Evolutionary conservation across 352 stramenopile genomes (phyloP), one percentile per base, ranked within the genome.

Genomic region (Phytophthora kernoviae): DNA sequence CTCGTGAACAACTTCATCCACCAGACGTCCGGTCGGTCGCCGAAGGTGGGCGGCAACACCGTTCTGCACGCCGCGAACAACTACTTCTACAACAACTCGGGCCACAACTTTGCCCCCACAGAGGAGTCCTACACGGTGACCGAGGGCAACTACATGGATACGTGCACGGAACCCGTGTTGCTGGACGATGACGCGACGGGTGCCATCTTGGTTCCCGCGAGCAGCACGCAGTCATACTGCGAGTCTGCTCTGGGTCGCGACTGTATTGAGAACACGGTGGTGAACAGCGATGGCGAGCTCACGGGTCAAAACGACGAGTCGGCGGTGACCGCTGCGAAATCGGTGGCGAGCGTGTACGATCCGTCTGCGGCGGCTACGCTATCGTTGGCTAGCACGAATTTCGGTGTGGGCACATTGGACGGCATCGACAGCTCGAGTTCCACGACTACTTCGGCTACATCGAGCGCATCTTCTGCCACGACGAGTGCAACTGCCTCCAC

Each of bases 111-210:
- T 39, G 34, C 46, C 39, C 59, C 59, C 36, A 52, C 24, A 2
- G 52, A 62, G 10, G 51, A 67, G 51, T 67, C 59, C 15, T 62
- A 54, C 40, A 62, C 59, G 30, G 37, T 68, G 21, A 36, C 39
- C 18, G 62, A 70, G 47, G 62, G 62, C 18, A 70, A 70, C 62
- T 70, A 70, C 54, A 54, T 70, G 39, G 62, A 70, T 48, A 65
- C 54, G 18, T 69, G 61, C 61, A 69, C 61, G 36, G 47, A 49
- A 15, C 61, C 61, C 27, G 47, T 69, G 39, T 9, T 65, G 32
- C 20, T 65, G 4, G 48, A 48, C 36, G 43, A 47, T 18, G 57
- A 57, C 42, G 32, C 51, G 5, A 65, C 58, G 20, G 55, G 54
- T n/a, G 45, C 54, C 10, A 45, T 63, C 37, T 51, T 63, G 55